A percentile compares a stretch with the other conserved stretches of the same genome.
Conservation (phyloP, 306 rosid genomes). For the Fragaria ananassa region DNA sequence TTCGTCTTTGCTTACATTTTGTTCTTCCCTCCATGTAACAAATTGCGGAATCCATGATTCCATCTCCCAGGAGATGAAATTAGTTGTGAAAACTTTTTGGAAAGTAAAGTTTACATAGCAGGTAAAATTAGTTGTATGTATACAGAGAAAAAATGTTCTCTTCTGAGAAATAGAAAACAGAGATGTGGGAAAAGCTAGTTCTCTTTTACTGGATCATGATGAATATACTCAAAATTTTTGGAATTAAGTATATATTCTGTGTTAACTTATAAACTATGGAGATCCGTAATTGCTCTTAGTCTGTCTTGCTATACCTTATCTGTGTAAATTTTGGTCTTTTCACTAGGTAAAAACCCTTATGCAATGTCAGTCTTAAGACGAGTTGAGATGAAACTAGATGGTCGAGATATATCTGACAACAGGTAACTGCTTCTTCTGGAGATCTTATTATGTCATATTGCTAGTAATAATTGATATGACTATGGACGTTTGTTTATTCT, state of each 20-base stretch:
- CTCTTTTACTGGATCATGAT: background rate
- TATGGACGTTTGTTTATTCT: slow-evolving; percentile 30
- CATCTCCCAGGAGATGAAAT: background rate
- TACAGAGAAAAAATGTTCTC: background rate
- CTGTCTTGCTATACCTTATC: background rate
- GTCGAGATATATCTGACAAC: slow-evolving; percentile 66
- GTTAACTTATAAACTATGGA: background rate
- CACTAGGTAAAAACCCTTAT: slow-evolving; percentile 74
- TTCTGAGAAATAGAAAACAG: background rate
- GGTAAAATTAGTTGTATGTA: background rate
- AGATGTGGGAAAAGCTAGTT: background rate
- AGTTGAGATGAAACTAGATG: slow-evolving; percentile 89
- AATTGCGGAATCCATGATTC: background rate
- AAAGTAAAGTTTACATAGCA: background rate
- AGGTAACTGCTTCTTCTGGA: slow-evolving; percentile 45
- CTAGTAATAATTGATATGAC: slow-evolving; percentile 22
- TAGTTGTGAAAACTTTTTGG: background rate
- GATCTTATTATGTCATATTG: slow-evolving; percentile 17
- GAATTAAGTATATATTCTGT: background rate
- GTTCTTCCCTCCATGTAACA: background rate
- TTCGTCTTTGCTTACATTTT: background rate
- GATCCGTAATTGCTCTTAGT: background rate
- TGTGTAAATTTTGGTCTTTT: slow-evolving; percentile 22
- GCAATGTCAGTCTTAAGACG: slow-evolving; percentile 76
- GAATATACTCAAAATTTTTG: background rate